phyloP scores from a whole-genome alignment of 179 eudicot species.

The Corrigiola litoralis region DNA sequence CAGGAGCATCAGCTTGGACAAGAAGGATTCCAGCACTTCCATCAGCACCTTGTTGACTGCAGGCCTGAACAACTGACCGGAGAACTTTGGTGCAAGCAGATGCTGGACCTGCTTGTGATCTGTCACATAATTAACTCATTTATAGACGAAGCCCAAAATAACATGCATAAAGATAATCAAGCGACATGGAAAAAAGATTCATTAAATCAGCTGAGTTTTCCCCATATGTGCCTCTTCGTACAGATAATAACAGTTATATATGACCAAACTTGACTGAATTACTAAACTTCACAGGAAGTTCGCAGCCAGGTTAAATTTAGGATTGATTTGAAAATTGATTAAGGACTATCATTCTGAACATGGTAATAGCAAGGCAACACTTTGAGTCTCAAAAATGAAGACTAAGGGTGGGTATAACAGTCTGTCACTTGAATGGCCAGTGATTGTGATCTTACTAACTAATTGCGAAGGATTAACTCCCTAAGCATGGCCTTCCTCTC shows the following conservation, averaged over 20 bases:
- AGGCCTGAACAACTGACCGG: slow-evolving; percentile 37
- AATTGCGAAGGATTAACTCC: neutral
- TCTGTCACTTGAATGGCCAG: neutral
- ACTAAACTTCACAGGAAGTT: no score
- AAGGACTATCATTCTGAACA: neutral
- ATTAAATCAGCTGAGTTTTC: no score
- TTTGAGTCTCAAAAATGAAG: neutral
- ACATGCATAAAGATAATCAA: no score
- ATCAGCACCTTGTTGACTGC: slow-evolving; percentile 41
- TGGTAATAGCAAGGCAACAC: neutral
- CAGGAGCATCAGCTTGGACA: slow-evolving; percentile 73
- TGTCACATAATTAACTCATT: slow-evolving; percentile 26
- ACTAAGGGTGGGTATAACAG: neutral
- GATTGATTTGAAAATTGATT: no score
- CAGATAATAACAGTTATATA: no score
- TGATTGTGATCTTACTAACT: neutral
- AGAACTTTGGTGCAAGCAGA: slow-evolving; percentile 77
- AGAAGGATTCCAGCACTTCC: slow-evolving; percentile 79
- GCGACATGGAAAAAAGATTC: no score
- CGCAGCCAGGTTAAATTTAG: no score
- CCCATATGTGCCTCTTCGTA: no score
- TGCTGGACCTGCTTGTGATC: slow-evolving; percentile 86
- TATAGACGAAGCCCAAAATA: no score
- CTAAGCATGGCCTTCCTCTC: neutral
- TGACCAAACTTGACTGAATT: no score